These are phyloP conservation scores for Helianthus tuberosus DNA, from an alignment of 129 eudicot genomes.

Conservation along the genomic window DNA sequence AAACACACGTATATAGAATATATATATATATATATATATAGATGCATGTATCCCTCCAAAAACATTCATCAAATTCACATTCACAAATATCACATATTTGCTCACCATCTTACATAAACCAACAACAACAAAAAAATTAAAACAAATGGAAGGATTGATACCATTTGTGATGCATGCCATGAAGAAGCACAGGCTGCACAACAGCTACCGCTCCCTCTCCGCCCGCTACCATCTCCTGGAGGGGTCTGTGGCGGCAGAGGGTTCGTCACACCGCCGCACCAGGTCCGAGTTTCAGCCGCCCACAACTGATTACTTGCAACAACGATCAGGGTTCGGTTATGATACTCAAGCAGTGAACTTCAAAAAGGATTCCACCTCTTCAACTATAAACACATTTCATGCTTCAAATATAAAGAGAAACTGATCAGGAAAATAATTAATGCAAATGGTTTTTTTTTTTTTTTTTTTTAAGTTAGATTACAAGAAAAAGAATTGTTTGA, in stretches of 20 bases:
- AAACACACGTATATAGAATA: neutral
- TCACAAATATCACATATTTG: neutral
- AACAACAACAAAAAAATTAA: neutral
- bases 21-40: neutral
- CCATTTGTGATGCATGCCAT: constrained; percentile 48
- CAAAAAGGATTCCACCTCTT: constrained; percentile 27
- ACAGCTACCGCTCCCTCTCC: constrained; percentile 50
- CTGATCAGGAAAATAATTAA: constrained; percentile 1
- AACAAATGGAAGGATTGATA: constrained; percentile 47
- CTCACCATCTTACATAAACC: neutral
- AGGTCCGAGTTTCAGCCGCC: constrained; percentile 45
- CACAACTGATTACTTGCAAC: constrained; percentile 32
- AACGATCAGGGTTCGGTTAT: constrained; percentile 25
- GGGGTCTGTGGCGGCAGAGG: constrained; percentile 35
- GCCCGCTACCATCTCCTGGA: constrained; percentile 44
- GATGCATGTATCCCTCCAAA: neutral
- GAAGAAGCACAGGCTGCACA: constrained; percentile 45
- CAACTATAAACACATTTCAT: constrained; percentile 19
- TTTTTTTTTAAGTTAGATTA: neutral
- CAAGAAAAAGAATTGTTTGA: constrained; percentile 17
- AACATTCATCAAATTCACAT: constrained; percentile 11
- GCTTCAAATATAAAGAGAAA: constrained; percentile 12
- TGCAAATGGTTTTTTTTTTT: neutral
- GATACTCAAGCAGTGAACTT: constrained; percentile 4
- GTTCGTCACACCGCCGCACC: constrained; percentile 50